These are phyloP conservation scores for Yarrowia sp. DNA, from an alignment of 805 yeast species.

Conservation along the genomic window DNA sequence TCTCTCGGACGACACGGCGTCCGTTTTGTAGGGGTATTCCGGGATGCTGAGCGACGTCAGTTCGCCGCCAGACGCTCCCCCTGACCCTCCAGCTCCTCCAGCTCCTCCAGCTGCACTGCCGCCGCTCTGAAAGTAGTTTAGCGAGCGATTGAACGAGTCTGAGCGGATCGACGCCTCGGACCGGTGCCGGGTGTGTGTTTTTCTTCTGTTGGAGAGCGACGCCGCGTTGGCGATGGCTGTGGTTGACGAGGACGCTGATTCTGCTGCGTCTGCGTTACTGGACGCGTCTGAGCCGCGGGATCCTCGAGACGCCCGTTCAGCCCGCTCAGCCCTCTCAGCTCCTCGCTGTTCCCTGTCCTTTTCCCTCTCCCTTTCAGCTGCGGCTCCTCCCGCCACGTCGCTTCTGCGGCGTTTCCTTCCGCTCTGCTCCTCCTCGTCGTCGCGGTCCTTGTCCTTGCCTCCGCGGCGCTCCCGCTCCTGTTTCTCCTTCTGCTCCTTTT, in stretches of 20 bases:
- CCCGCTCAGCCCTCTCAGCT: background rate
- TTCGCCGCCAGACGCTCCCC: background rate
- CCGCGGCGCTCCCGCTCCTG: constrained; percentile 24
- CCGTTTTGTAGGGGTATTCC: constrained; percentile 31
- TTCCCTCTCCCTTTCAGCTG: background rate
- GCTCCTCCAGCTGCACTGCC: constrained; percentile 15
- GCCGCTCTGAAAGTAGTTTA: constrained; percentile 38
- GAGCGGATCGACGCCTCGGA: constrained; percentile 28
- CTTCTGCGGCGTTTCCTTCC: constrained; percentile 15
- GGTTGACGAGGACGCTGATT: constrained; percentile 2
- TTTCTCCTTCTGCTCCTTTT: constrained; percentile 35
- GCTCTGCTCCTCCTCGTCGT: background rate
- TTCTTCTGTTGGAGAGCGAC: background rate
- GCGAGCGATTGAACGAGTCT: constrained; percentile 34
- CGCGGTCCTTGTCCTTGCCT: constrained; percentile 18
- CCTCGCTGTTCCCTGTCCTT: background rate
- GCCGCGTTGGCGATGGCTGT: constrained; percentile 29
- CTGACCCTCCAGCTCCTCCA: background rate
- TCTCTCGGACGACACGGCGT: constrained; percentile 28
- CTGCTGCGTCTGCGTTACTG: background rate
- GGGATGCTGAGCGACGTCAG: constrained; percentile 29
- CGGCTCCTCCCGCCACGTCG: background rate
- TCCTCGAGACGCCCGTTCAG: background rate
- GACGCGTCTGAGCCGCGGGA: background rate
- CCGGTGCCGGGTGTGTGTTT: constrained; percentile 18